Evolutionary conservation across 2,329 filamentous ascomycete species (phyloP).

Genomic region (Colletotrichum zoysiae): DNA sequence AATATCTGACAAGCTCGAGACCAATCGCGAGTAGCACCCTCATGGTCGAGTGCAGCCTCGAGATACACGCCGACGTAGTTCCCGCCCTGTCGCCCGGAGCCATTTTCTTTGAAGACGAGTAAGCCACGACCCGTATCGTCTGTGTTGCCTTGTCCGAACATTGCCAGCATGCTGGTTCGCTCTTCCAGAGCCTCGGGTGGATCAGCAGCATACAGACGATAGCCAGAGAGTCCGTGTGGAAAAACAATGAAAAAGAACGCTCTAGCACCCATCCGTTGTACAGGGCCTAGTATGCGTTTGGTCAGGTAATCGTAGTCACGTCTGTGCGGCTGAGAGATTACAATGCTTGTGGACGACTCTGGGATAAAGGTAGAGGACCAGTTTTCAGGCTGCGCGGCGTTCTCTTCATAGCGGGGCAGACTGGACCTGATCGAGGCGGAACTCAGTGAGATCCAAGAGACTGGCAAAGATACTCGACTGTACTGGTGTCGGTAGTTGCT

Average conservation of each 20-base stretch:
- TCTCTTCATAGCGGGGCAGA: too few species aligned
- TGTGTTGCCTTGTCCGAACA: not conserved
- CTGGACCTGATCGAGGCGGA: too few species aligned
- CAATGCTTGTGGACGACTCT: too few species aligned
- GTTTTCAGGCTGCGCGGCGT: too few species aligned
- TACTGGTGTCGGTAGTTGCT: too few species aligned
- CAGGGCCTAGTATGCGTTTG: not conserved
- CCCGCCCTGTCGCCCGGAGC: not conserved
- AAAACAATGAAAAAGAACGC: slow-evolving; percentile 6
- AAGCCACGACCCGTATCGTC: not conserved
- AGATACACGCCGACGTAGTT: slow-evolving; percentile 14
- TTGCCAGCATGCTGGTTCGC: slow-evolving; percentile 11
- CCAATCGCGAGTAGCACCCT: not conserved
- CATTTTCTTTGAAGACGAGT: not conserved
- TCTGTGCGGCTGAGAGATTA: too few species aligned
- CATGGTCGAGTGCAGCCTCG: not conserved
- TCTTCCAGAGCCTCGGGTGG: slow-evolving; percentile 16
- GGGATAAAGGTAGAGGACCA: too few species aligned
- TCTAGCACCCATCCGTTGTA: not conserved
- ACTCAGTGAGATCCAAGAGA: too few species aligned
- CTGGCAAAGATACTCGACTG: too few species aligned
- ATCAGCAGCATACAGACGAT: slow-evolving; percentile 4
- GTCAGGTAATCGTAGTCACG: too few species aligned
- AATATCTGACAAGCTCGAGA: not conserved
- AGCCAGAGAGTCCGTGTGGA: not conserved